Evolutionary conservation across 108 stramenopile species (phyloP).

Genomic region (Nitzschia sp.): DNA sequence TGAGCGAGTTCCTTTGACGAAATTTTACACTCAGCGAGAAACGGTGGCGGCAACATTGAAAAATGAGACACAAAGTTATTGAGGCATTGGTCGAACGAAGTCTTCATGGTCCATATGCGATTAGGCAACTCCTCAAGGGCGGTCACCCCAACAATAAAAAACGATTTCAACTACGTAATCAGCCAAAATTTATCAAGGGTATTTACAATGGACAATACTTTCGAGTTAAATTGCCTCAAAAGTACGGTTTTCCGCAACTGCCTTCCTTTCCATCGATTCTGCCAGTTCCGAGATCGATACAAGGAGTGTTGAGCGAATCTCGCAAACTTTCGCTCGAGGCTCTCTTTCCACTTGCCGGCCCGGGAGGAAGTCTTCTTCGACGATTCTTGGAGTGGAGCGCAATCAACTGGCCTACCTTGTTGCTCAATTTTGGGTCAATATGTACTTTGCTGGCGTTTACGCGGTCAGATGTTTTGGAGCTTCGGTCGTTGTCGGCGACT

Average conservation of each 20-base stretch:
- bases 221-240: constrained; percentile 31
- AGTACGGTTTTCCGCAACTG: neutral
- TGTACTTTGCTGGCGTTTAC: constrained; percentile 73
- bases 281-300: neutral
- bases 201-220: constrained; percentile 37
- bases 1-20: too few relatives aligned
- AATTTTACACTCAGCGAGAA: too few relatives aligned
- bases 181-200: constrained; percentile 2
- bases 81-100: neutral
- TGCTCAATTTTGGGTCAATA: constrained; percentile 72
- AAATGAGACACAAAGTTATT: neutral
- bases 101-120: neutral
- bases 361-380: neutral
- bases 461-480: constrained; percentile 73
- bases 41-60: too few relatives aligned
- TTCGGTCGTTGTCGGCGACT: constrained; percentile 54
- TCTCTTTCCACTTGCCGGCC: neutral
- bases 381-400: constrained; percentile 37
- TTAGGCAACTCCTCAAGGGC: neutral
- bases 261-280: constrained; percentile 14
- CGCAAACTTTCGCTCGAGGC: neutral
- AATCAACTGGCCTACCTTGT: constrained; percentile 55
- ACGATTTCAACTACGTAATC: neutral
- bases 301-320: neutral
- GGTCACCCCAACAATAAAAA: neutral